Evolutionary conservation across 495 filamentous ascomycete genomes (phyloP).

Genomic region (Glonium stellatum): DNA sequence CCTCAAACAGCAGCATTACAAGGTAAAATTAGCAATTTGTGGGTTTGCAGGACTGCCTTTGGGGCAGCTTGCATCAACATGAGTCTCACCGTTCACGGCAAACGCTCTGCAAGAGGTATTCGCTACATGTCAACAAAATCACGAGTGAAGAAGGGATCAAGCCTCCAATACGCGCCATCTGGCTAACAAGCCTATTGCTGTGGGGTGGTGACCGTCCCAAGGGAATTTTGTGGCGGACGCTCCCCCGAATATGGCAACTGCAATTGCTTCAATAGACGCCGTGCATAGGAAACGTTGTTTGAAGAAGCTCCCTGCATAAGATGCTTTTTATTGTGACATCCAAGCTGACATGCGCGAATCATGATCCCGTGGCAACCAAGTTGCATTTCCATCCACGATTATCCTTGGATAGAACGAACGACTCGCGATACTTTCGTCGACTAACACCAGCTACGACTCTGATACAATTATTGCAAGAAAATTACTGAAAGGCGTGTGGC

Average conservation of each 20-base stretch:
- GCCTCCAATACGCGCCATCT: constrained; percentile 5
- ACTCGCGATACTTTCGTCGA: background rate
- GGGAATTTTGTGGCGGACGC: background rate
- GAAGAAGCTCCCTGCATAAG: background rate
- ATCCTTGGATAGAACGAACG: background rate
- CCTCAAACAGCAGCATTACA: background rate
- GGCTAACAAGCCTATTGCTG: background rate
- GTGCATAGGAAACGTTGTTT: background rate
- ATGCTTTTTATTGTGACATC: background rate
- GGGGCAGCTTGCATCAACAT: background rate
- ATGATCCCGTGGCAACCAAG: background rate
- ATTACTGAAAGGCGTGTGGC: background rate
- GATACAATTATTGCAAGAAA: background rate
- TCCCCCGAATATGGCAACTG: background rate
- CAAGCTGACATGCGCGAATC: background rate
- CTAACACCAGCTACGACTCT: background rate
- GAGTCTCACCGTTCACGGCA: background rate
- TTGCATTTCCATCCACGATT: background rate
- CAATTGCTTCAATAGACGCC: constrained; percentile 1
- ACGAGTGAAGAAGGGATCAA: background rate
- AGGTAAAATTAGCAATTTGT: too few relatives aligned
- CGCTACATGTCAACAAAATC: background rate
- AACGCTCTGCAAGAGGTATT: background rate
- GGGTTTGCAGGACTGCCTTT: too few relatives aligned
- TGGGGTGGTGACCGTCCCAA: constrained; percentile 3